Percentiles rank a stretch among this genome's conserved stretches.
Evolutionary conservation across 1,139 yeast species (phyloP).

Genomic region (Suhomyces wounanorum): DNA sequence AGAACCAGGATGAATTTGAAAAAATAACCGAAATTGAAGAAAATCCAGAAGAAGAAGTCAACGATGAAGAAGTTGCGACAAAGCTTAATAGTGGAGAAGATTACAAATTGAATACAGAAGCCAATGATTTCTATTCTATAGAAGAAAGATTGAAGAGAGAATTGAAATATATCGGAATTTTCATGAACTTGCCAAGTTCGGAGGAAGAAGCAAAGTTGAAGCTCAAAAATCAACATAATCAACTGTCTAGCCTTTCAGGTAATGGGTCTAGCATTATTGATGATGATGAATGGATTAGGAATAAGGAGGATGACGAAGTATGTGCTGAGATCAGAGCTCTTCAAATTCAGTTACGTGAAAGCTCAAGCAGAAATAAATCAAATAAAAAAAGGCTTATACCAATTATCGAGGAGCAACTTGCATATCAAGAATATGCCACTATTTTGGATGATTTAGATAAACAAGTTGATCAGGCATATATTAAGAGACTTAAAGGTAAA

Average conservation of each 20-base stretch:
- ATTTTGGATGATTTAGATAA: constrained; percentile 92
- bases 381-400: constrained; percentile 71
- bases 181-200: constrained; percentile 58
- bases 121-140: constrained; percentile 68
- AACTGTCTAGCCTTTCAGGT: constrained; percentile 7
- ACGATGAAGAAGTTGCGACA: constrained; percentile 37
- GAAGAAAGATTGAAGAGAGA: constrained; percentile 90
- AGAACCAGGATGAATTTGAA: constrained; percentile 26
- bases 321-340: constrained; percentile 77
- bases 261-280: constrained; percentile 47
- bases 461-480: constrained; percentile 93
- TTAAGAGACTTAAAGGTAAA: constrained; percentile 81
- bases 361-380: constrained; percentile 63
- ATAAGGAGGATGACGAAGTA: constrained; percentile 92
- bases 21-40: constrained; percentile 18
- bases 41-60: constrained; percentile 9
- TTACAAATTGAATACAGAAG: constrained; percentile 37
- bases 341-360: constrained; percentile 67
- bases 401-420: constrained; percentile 83
- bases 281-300: constrained; percentile 72
- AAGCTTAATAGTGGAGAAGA: constrained; percentile 39
- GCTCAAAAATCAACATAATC: constrained; percentile 3
- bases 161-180: constrained; percentile 85
- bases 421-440: constrained; percentile 91
- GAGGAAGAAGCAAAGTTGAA: constrained; percentile 32